Evolutionary conservation across 2,329 filamentous ascomycete species (phyloP), one percentile per base, ranked within the genome.

Genomic region (Penicillium corylophilum): DNA sequence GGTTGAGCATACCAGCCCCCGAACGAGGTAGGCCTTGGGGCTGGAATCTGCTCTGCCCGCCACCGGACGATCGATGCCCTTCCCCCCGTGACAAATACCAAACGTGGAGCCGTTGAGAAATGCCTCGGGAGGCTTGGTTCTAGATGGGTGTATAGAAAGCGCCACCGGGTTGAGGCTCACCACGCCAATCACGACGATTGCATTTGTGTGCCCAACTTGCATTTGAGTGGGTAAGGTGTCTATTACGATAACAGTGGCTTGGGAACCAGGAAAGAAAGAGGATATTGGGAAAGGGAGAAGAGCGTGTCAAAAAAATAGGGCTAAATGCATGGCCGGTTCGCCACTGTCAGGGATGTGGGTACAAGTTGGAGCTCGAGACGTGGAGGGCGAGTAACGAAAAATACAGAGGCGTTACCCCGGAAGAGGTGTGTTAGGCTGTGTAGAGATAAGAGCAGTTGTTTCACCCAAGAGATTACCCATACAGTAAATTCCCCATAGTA

Each of bases 281-380:
- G 8, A 16, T 38, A 38, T 22, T 20, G 12, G 18, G 50, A 48
- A n/a, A 15, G 35, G 31, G 24, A n/a, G 16, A 16, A 12, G 5
- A 20, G 18, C 10, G 2, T 20, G 35, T 20, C 35, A 20, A 18
- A 13, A 38, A 38, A 5, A 5, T 8, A 18, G 18, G 10, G 35
- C 16, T 10, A 10, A 38, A 16, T 53, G 36, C 28, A 50, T 31
- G n/a, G 39, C 36, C 36, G 42, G 26, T 49, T 62, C 54, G 56
- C 54, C 60, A 61, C 54, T 39, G 41, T 51, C 48, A 51, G 51
- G 54, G 44, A 45, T 51, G 51, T 48, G 35, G 48, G 28, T 38
- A 20, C 18, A 38, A 20, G 35, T 38, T 38, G 35, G 35, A 38
- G 35, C 35, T 22, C 39, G 39, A 41, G 39, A 8, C 24, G 23